These are phyloP conservation scores for Coniophora puteana DNA, from an alignment of 1,284 basidiomycete species.

Conservation along the genomic window DNA sequence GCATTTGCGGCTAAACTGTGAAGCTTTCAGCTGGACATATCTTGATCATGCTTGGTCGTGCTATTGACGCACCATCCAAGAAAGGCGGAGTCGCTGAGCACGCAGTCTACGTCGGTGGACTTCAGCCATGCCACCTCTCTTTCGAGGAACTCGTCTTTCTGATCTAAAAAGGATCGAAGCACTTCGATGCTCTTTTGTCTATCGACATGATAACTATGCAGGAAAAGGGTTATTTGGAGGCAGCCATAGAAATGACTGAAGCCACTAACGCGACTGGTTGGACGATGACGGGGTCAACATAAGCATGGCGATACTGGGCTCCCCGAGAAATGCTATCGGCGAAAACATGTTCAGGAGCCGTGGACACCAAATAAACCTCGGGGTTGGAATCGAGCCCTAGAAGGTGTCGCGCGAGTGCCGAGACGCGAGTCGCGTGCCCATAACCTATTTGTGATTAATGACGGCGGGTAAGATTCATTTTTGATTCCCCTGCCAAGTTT, in stretches of 20 bases:
- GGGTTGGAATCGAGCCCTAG: constrained; percentile 40
- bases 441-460: constrained; percentile 41
- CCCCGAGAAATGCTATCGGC: constrained; percentile 54
- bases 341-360: constrained; percentile 66
- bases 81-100: constrained; percentile 76
- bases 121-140: constrained; percentile 59
- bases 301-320: constrained; percentile 59
- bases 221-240: not conserved
- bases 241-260: not conserved
- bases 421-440: constrained; percentile 72
- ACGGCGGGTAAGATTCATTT: not conserved
- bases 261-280: constrained; percentile 64
- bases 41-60: not conserved
- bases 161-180: constrained; percentile 52
- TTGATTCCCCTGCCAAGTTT: constrained; percentile 2
- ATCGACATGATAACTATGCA: constrained; percentile 65
- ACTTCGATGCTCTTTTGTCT: constrained; percentile 63
- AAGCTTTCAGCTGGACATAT: not conserved
- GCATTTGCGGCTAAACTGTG: constrained; percentile 62
- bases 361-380: constrained; percentile 58
- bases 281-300: constrained; percentile 71
- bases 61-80: constrained; percentile 67
- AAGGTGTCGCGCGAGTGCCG: constrained; percentile 59
- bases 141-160: constrained; percentile 51
- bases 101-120: constrained; percentile 49